Evolutionary conservation across 2,329 filamentous ascomycete species (phyloP), one percentile per base, ranked within the genome.

Genomic region (Microdochium nivale): DNA sequence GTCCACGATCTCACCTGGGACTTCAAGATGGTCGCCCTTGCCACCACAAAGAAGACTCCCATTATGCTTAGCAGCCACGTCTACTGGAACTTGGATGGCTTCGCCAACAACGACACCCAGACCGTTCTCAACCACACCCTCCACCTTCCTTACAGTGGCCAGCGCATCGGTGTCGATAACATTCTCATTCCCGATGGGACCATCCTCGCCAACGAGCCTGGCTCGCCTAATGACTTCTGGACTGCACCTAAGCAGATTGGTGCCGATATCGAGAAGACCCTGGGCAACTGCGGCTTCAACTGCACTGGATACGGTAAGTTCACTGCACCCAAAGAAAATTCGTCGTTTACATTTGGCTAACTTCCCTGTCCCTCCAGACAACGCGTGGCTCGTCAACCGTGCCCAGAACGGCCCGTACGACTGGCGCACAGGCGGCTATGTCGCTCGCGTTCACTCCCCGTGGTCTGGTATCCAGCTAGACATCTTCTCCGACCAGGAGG

Each of bases 381-480:
- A 74, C 56, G 87, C 83, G 76, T 90, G 77, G 70, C 70, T 86
- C 48, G 76, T 87, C 61, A 84, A 85, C 71, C 82, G 86, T 49
- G 75, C 70, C 1, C 71, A 77, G 48, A 67, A 76, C 24, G 78
- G 74, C 1, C 67, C 76, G 2, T 83, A 79, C 62, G 77, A 87
- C 71, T 89, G 86, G 87, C 78, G 76, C 50, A 74, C 67, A 1
- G 68, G 74, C 43, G 70, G 73, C 23, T 84, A 80, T 33, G 77
- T 84, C 2, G 83, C 90, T 0, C 80, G 79, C 8, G 72, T 96
- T 25, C 81, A 81, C 2, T 87, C 85, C 35, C 75, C 79, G 3
- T 90, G 82, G 79, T 90, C 87, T 0, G 91, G 91, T 48, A 96
- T 96, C 67, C 81, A 83, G 64, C 65, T 96, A 52, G 87, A 95